Evolutionary conservation across 768 basidiomycete species (phyloP).

Genomic region (Melanogaster broomeanus): DNA sequence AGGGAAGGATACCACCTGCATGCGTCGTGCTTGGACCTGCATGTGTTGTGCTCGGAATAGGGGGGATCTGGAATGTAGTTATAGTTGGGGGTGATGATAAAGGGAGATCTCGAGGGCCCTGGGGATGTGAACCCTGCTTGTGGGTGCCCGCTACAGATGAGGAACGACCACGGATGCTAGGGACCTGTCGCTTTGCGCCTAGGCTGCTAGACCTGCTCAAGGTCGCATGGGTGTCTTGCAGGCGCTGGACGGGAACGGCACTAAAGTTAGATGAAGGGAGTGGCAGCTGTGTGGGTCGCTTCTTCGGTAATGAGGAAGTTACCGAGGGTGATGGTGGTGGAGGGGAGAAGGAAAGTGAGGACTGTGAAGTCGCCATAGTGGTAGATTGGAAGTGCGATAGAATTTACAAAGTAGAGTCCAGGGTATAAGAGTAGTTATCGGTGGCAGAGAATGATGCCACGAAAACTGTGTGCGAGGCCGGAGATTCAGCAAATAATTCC

Average conservation of each 20-base stretch:
- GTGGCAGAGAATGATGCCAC: background rate
- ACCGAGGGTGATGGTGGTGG: background rate
- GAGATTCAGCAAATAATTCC: background rate
- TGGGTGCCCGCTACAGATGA: constrained; percentile 9
- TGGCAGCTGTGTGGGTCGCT: constrained; percentile 11
- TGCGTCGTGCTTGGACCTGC: constrained; percentile 54
- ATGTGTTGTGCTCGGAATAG: constrained; percentile 47
- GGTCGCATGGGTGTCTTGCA: constrained; percentile 5
- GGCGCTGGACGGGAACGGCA: constrained; percentile 11
- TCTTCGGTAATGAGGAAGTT: constrained; percentile 3
- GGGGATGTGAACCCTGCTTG: constrained; percentile 14
- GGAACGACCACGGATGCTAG: constrained; percentile 7
- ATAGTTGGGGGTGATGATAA: constrained; percentile 29
- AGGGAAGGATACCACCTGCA: constrained; percentile 74
- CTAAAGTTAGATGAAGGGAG: constrained; percentile 17
- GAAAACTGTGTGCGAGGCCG: too few relatives aligned
- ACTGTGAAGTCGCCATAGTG: constrained; percentile 8
- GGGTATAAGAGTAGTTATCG: background rate
- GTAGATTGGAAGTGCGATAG: background rate
- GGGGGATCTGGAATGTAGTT: constrained; percentile 25
- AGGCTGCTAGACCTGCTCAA: constrained; percentile 10
- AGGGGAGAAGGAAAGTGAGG: constrained; percentile 13
- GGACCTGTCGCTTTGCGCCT: constrained; percentile 3
- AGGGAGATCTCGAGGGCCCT: constrained; percentile 17
- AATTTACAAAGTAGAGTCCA: background rate